These are phyloP conservation scores for Ajuga reptans DNA, from an alignment of 305 asterid species.

Conservation along the genomic window DNA sequence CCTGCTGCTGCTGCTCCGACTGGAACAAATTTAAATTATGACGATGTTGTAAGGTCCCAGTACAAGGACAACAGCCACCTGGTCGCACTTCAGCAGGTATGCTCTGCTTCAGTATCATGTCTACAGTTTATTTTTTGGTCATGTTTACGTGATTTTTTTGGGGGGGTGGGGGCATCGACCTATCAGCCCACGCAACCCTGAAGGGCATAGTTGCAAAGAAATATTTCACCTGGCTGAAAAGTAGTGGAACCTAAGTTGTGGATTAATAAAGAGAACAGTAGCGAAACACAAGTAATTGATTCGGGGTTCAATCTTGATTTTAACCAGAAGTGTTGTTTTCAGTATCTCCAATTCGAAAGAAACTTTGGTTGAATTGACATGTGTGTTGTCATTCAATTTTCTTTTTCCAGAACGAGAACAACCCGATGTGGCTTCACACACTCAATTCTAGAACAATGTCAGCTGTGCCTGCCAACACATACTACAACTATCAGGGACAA, in stretches of 20 bases:
- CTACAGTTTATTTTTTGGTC: no score
- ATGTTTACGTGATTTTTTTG: no score
- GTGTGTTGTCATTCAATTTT: not conserved
- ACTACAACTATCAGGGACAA: slow-evolving; percentile 65
- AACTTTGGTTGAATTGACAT: not conserved
- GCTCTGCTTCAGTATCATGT: not conserved
- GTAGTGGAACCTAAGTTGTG: not conserved
- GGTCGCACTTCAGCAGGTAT: slow-evolving; percentile 79
- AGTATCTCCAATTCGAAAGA: no score
- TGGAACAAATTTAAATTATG: slow-evolving; percentile 56
- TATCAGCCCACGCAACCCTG: no score
- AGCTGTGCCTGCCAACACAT: slow-evolving; percentile 58
- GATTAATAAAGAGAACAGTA: not conserved
- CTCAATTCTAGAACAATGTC: slow-evolving; percentile 67
- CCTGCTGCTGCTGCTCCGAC: slow-evolving; percentile 51
- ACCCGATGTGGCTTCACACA: slow-evolving; percentile 82
- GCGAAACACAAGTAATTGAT: no score
- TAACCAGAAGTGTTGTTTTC: not conserved
- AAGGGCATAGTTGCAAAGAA: not conserved
- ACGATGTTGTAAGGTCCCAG: slow-evolving; percentile 71
- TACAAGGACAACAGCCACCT: slow-evolving; percentile 70
- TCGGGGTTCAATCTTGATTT: no score
- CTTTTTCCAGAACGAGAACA: slow-evolving; percentile 55
- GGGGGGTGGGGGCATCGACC: no score
- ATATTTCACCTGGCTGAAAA: not conserved